Percentiles rank a stretch among this genome's conserved stretches.
phyloP scores from a whole-genome alignment of 139 green algal genomes.

The Microglena sp. region DNA sequence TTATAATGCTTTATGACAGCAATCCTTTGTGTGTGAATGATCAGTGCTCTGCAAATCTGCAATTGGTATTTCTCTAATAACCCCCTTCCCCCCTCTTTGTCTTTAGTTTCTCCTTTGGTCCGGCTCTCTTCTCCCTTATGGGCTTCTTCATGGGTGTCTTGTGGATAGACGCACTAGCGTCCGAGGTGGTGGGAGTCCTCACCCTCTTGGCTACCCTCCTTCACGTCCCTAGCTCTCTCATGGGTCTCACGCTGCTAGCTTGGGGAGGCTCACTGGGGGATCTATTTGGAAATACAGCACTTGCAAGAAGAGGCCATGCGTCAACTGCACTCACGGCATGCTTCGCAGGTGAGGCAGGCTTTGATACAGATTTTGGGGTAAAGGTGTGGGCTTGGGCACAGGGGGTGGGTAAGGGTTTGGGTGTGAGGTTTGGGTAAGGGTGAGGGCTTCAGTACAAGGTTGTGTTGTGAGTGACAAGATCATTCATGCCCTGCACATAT shows the following conservation, averaged over 20 bases:
- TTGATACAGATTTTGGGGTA: no score
- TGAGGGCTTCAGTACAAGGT: no score
- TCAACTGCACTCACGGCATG: constrained; percentile 85
- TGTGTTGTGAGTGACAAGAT: no score
- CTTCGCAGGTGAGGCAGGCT: constrained; percentile 53
- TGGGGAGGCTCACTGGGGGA: constrained; percentile 87
- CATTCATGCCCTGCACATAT: no score
- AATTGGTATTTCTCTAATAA: no score
- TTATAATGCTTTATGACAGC: no score
- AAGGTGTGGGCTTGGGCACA: no score
- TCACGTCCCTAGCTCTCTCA: constrained; percentile 42
- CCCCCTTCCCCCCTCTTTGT: no score
- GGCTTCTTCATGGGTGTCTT: constrained; percentile 70
- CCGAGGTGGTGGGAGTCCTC: constrained; percentile 52
- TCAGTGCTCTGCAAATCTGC: no score
- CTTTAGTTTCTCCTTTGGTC: constrained; percentile 35
- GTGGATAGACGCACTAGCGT: constrained; percentile 61
- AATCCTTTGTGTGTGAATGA: no score
- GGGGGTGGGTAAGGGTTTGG: no score
- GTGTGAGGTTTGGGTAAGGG: no score
- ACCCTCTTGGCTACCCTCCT: constrained; percentile 50
- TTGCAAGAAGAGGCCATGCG: constrained; percentile 50
- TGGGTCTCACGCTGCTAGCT: constrained; percentile 79
- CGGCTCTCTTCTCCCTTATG: constrained; percentile 41
- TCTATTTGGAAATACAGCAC: constrained; percentile 66